Conservation (phyloP, 163 green algal genomes). For the Coccomyxa subellipsoidea region DNA sequence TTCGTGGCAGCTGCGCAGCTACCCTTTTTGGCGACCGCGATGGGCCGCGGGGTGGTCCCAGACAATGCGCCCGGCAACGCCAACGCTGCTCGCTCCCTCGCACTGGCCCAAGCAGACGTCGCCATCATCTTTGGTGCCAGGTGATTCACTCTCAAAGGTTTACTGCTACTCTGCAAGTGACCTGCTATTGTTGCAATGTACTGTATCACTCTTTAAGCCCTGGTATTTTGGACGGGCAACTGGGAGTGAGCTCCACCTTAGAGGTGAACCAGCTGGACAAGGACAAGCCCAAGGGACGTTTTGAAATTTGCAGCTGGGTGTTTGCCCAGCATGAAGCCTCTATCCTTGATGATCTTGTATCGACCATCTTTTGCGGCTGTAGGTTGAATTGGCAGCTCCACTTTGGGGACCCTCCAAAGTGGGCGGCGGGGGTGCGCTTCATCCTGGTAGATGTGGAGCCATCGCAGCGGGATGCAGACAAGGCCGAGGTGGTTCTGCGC, state of each 20-base stretch:
- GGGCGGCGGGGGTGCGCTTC: slow-evolving; percentile 59
- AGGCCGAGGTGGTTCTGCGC: slow-evolving; percentile 37
- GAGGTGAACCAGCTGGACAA: too few species aligned
- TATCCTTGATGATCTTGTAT: too few species aligned
- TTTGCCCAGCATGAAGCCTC: too few species aligned
- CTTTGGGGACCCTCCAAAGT: slow-evolving; percentile 72
- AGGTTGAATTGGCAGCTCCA: slow-evolving; percentile 83
- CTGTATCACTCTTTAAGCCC: too few species aligned
- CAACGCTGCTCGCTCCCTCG: slow-evolving; percentile 62
- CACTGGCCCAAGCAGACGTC: slow-evolving; percentile 64
- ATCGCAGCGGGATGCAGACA: slow-evolving; percentile 32
- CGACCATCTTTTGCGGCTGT: not conserved
- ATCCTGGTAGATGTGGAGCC: slow-evolving; percentile 61
- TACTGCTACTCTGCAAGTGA: not conserved
- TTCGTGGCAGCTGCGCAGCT: slow-evolving; percentile 53
- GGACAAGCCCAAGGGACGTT: too few species aligned
- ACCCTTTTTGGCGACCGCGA: slow-evolving; percentile 70
- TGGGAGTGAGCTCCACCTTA: too few species aligned
- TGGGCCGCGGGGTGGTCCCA: slow-evolving; percentile 74
- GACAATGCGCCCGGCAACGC: slow-evolving; percentile 53
- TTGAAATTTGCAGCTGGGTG: too few species aligned
- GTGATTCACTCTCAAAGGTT: slow-evolving; percentile 10
- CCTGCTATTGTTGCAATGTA: too few species aligned
- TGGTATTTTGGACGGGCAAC: too few species aligned
- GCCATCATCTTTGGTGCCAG: slow-evolving; percentile 66